Evolutionary conservation across 179 eudicot genomes (phyloP).

Genomic region (Nepenthes alata): DNA sequence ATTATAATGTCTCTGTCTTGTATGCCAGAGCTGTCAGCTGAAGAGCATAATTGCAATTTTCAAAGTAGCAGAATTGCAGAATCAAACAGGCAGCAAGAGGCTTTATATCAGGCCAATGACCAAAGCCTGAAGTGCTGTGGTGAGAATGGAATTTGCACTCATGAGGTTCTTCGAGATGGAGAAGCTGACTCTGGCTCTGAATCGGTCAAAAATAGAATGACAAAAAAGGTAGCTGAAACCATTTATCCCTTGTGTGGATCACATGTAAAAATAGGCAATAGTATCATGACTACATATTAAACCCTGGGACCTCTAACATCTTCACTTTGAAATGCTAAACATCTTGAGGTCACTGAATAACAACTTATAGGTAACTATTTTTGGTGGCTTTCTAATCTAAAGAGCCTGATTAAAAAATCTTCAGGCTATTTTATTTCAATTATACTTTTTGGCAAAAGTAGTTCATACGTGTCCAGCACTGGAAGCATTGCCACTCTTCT

Average conservation of each 20-base stretch:
- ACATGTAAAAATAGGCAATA: background rate
- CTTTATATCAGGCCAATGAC: slow-evolving; percentile 19
- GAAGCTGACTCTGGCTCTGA: slow-evolving; percentile 23
- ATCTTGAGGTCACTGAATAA: too few species aligned
- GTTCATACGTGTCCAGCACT: too few species aligned
- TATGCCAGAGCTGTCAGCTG: slow-evolving; percentile 26
- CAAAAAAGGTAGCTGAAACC: slow-evolving; percentile 51
- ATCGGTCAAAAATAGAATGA: slow-evolving; percentile 23
- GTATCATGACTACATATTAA: background rate
- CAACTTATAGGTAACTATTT: too few species aligned
- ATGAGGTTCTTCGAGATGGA: slow-evolving; percentile 76
- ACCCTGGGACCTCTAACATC: too few species aligned
- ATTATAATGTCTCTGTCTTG: background rate
- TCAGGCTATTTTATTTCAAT: too few species aligned
- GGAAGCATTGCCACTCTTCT: too few species aligned
- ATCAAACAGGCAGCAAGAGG: slow-evolving; percentile 14
- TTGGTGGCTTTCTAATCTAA: too few species aligned
- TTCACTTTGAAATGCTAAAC: too few species aligned
- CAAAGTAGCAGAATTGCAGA: slow-evolving; percentile 16
- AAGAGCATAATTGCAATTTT: slow-evolving; percentile 13
- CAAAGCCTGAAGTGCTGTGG: slow-evolving; percentile 54
- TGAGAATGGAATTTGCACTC: slow-evolving; percentile 64
- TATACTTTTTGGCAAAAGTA: too few species aligned
- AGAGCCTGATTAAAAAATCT: too few species aligned
- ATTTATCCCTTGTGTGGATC: background rate